A percentile compares a stretch with the other conserved stretches of the same genome.
Conservation (phyloP, 2,329 filamentous ascomycete species). For the Hypomyces perniciosus region DNA sequence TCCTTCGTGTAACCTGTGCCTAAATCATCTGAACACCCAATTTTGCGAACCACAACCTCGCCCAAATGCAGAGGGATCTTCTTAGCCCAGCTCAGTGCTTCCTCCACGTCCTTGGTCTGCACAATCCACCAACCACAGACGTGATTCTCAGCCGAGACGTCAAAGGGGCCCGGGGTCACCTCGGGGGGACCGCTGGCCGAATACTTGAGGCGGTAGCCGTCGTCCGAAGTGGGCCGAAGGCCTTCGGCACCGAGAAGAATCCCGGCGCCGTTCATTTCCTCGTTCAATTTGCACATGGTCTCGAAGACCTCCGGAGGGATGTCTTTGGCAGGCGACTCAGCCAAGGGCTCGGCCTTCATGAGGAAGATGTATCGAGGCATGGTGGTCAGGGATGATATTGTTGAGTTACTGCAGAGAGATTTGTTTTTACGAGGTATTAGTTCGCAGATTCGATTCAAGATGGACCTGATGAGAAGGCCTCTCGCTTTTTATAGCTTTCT, state of each 20-base stretch:
- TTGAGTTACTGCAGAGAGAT: too few species aligned
- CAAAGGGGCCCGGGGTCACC: slow-evolving; percentile 25
- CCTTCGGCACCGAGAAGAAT: slow-evolving; percentile 24
- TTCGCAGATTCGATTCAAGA: too few species aligned
- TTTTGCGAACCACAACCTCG: slow-evolving; percentile 21
- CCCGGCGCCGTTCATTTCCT: slow-evolving; percentile 21
- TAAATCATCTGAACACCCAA: slow-evolving; percentile 19
- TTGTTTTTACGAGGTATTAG: too few species aligned
- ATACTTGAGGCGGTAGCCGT: slow-evolving; percentile 24
- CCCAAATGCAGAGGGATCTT: slow-evolving; percentile 23
- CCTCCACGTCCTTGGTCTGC: slow-evolving; percentile 22
- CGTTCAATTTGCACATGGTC: slow-evolving; percentile 23
- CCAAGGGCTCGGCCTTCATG: slow-evolving; percentile 22
- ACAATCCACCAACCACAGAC: slow-evolving; percentile 29
- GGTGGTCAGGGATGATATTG: not conserved
- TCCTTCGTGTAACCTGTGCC: slow-evolving; percentile 15
- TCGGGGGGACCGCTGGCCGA: slow-evolving; percentile 14
- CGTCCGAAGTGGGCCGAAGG: slow-evolving; percentile 20
- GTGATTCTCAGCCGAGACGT: slow-evolving; percentile 19
- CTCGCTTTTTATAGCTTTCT: too few species aligned
- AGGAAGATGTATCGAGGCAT: slow-evolving; percentile 27
- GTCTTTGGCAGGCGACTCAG: slow-evolving; percentile 16
- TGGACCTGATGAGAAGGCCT: too few species aligned
- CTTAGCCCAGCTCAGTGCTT: slow-evolving; percentile 26
- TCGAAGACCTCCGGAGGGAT: slow-evolving; percentile 19